Evolutionary conservation across 2,329 filamentous ascomycete genomes (phyloP), one percentile per base, ranked within the genome.

Genomic region (Cladophialophora psammophila): DNA sequence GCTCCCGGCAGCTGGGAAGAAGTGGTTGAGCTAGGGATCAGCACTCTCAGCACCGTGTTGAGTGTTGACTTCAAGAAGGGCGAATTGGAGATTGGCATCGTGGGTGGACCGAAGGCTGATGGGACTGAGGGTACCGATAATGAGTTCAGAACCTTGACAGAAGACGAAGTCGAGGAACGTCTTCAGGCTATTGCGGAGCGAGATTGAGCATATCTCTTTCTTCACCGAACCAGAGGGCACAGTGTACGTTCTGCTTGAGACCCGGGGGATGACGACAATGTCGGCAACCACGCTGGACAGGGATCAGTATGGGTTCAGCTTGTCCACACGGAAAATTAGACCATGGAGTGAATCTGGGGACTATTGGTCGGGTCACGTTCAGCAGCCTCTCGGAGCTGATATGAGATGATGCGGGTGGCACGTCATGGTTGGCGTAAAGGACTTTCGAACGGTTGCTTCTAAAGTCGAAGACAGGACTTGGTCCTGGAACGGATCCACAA

Each of bases 31-130:
- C 86, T 98, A 75, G 95, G 92, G 66, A 99, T 99, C 80, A 92
- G 93, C 53, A 94, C 95, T 6, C 84, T 99, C 80, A 97, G 94
- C 87, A 96, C 92, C 40, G 94, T 99, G 68, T 86, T 99, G 72
- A 97, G 94, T 81, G 96, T 98, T 80, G 95, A 99, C 80, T 99
- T 99, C 86, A 99, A 99, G 88, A 98, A 98, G 86, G 91, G 91
- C 75, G 95, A 99, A 85, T 90, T 99, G 79, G 95, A 99, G 84
- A 92, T 99, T 81, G 95, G 95, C 71, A 94, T 99, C 77, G 95
- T 97, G 63, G 95, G 95, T 72, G 94, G 93, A 35, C 94, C 94
- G 65, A 87, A 88, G 75, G 82, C 85, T 66, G 92, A 96, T 77
- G 94, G 94, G 73, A 86, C 91, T 81, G 91, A 96, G 79, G 93